These are phyloP conservation scores for Suillus subalutaceus DNA, from an alignment of 768 basidiomycete genomes.

Conservation along the genomic window DNA sequence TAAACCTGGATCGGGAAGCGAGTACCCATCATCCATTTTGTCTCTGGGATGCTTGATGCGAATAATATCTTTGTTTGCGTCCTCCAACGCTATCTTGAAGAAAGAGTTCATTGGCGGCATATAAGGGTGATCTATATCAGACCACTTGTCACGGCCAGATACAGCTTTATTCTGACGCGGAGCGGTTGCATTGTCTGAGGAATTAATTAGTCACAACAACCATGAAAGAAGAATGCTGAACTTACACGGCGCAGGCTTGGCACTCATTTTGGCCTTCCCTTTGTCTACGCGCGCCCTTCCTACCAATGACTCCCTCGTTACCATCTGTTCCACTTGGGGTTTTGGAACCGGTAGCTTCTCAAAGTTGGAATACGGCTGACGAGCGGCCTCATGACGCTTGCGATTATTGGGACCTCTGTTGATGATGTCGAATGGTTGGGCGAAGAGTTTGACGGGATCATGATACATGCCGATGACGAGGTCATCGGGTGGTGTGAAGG, in stretches of 20 bases:
- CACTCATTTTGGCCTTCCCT: background rate
- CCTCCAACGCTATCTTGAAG: background rate
- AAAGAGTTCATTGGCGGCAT: background rate
- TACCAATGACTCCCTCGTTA: background rate
- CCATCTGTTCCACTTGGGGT: background rate
- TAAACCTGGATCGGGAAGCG: background rate
- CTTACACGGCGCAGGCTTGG: background rate
- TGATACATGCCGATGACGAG: background rate
- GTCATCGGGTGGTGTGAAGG: background rate
- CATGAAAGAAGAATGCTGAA: background rate
- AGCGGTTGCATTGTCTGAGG: background rate
- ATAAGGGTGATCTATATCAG: background rate
- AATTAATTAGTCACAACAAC: background rate
- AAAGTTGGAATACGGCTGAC: background rate
- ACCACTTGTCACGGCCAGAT: constrained; percentile 2
- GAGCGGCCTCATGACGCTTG: background rate
- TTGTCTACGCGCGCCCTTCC: background rate
- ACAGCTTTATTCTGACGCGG: background rate
- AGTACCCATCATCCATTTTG: background rate
- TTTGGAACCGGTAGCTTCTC: background rate
- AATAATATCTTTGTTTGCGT: background rate
- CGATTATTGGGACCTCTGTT: background rate
- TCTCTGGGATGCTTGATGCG: background rate
- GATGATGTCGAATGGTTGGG: background rate
- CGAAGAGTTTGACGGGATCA: background rate